Evolutionary conservation across 2,329 filamentous ascomycete species (phyloP), one percentile per base, ranked within the genome.

Genomic region (Clarireedia paspali): DNA sequence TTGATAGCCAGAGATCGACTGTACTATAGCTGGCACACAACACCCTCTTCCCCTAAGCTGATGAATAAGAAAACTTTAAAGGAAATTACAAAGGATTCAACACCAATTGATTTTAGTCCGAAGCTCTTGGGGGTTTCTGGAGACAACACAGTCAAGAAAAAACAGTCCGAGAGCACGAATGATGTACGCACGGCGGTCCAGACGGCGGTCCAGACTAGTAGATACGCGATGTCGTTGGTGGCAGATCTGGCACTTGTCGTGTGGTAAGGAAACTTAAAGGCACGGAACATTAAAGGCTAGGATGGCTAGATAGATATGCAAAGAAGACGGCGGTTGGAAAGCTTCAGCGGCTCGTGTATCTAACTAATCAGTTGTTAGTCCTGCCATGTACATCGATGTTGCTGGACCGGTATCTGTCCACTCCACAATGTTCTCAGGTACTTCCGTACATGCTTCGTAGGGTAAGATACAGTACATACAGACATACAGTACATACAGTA

Each of bases 341-440:
- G 26, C 5, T 47, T 47, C 34, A 38, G 50, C 50, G 50, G 50
- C 50, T 53, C 50, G 50, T 53, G 42, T 53, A 39, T 44, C 40
- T 44, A n/a, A 12, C 30, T 34, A 34, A 34, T 10, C 30, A 34
- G 30, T 34, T 7, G 30, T 34, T 34, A 34, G 7, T 27, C 26
- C 5, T 27, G 26, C 26, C 9, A 42, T 42, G 39, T 44, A 12
- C 42, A 6, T 42, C 6, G 39, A n/a, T 30, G 7, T 7, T 47
- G 24, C 23, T 34, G 26, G 30, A 27, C 15, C 6, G 27, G 10
- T 42, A 42, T 20, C 14, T n/a, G 15, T 15, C 39, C 39, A n/a
- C 15, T 17, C 39, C 4, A 23, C 10, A 23, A 46, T 20, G 20
- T 23, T 4, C 23, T 6, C 17, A 46, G 7, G 42, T 14, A 20